A percentile compares a stretch with the other conserved stretches of the same genome.
These are phyloP conservation scores for Venturia pyrina DNA, from an alignment of 2,329 filamentous ascomycete genomes.

Conservation along the genomic window DNA sequence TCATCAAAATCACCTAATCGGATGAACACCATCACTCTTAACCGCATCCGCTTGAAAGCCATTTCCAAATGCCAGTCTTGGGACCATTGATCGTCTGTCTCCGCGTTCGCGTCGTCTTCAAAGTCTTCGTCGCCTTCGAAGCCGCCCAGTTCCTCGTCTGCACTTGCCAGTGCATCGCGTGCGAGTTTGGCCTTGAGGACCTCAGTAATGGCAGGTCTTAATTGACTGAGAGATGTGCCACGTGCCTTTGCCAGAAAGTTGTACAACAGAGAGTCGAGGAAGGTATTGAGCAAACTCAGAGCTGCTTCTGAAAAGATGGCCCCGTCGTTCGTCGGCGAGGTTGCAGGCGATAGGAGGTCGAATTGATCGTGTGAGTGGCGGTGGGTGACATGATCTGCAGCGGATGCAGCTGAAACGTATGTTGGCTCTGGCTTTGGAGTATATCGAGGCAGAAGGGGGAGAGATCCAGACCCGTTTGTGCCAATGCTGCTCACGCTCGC, in stretches of 20 bases:
- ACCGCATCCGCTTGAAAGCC: conserved; percentile 83
- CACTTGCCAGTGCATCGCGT: conserved; percentile 69
- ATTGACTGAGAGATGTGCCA: conserved; percentile 62
- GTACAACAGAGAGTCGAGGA: conserved; percentile 87
- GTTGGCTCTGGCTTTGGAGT: conserved; percentile 55
- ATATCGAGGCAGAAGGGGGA: conserved; percentile 59
- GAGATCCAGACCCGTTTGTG: conserved; percentile 43
- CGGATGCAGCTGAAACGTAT: conserved; percentile 81
- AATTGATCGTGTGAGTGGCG: conserved; percentile 67
- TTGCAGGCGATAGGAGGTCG: conserved; percentile 57
- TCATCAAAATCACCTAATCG: conserved; percentile 95
- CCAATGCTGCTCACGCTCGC: conserved; percentile 45
- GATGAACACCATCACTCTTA: conserved; percentile 97
- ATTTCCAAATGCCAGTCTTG: conserved; percentile 72
- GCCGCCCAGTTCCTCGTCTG: conserved; percentile 78
- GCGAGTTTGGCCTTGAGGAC: conserved; percentile 85
- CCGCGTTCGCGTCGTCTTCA: conserved; percentile 52
- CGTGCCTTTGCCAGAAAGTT: conserved; percentile 74
- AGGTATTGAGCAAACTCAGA: conserved; percentile 73
- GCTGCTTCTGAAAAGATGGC: conserved; percentile 65
- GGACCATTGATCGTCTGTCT: conserved; percentile 15
- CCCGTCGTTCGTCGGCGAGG: conserved; percentile 47
- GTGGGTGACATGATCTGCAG: conserved; percentile 83
- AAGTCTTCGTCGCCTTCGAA: conserved; percentile 60
- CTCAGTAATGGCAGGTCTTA: conserved; percentile 75